Conservation (phyloP, 371 early-diverging fungal genomes). For the Saksenaea oblongispora region DNA sequence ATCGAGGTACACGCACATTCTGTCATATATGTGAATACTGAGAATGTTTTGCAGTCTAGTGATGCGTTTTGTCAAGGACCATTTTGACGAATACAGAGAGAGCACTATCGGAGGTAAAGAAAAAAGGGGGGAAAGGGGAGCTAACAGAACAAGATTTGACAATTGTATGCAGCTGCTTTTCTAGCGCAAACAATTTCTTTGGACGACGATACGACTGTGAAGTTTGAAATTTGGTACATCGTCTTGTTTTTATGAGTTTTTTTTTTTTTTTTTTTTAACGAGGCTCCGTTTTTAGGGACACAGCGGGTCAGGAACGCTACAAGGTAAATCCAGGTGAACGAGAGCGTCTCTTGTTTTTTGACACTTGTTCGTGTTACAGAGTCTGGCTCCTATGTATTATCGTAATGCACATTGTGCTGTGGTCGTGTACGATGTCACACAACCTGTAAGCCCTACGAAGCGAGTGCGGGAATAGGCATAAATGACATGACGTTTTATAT, state of each 20-base stretch:
- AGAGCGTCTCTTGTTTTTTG: not conserved
- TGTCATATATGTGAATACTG: not conserved
- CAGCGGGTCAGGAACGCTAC: conserved; percentile 95
- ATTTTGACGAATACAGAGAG: conserved; percentile 97
- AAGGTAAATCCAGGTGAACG: conserved; percentile 49
- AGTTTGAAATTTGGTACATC: conserved; percentile 85
- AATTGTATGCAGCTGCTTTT: conserved; percentile 67
- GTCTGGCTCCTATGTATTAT: conserved; percentile 99
- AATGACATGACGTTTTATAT: not conserved
- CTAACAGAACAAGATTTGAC: not conserved
- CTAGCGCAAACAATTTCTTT: conserved; percentile 73
- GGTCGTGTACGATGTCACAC: conserved; percentile 98
- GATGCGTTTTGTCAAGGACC: conserved; percentile 94
- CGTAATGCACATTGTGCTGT: conserved; percentile 96
- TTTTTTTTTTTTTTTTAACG: conserved; percentile 2
- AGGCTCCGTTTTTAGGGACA: conserved; percentile 67
- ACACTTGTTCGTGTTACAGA: conserved; percentile 43
- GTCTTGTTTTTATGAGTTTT: not conserved
- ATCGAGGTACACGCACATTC: conserved; percentile 65
- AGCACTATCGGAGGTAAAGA: conserved; percentile 94
- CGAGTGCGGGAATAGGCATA: not conserved
- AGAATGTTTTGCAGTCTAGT: conserved; percentile 70
- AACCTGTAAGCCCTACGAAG: conserved; percentile 56
- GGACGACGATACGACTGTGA: conserved; percentile 74
- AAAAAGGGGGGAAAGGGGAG: not conserved